phyloP scores from a whole-genome alignment of 805 yeast genomes.

The Teunomyces cretensis region DNA sequence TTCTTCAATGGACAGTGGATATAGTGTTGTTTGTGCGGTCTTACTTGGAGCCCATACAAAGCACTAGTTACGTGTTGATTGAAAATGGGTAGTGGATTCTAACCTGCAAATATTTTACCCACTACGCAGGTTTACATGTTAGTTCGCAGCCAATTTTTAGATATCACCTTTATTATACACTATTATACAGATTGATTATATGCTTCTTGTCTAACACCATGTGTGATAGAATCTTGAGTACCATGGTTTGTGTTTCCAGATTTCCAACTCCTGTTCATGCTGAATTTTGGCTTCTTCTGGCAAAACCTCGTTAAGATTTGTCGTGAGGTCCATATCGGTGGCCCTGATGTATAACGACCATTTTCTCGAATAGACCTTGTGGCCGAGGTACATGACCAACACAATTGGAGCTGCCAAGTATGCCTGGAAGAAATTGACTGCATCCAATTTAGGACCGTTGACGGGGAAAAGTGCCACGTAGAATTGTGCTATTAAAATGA shows the following conservation, averaged over 20 bases:
- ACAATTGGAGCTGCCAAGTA: constrained; percentile 24
- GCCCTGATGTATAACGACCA: constrained; percentile 15
- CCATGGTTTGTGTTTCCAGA: constrained; percentile 30
- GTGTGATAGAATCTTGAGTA: constrained; percentile 29
- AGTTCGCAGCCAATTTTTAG: constrained; percentile 1
- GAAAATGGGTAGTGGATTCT: neutral
- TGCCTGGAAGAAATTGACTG: constrained; percentile 18
- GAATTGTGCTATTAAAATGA: constrained; percentile 42
- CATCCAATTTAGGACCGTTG: constrained; percentile 22
- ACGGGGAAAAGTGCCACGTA: constrained; percentile 41
- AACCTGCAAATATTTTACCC: neutral
- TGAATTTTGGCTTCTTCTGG: constrained; percentile 51
- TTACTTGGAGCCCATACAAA: neutral
- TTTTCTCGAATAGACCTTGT: constrained; percentile 23
- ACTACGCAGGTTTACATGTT: neutral
- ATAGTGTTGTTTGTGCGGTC: neutral
- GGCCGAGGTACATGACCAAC: constrained; percentile 20
- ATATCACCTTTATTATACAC: neutral
- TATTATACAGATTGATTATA: neutral
- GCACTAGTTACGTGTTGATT: constrained; percentile 1
- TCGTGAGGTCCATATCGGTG: constrained; percentile 11
- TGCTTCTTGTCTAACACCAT: constrained; percentile 31
- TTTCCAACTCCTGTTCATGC: constrained; percentile 25
- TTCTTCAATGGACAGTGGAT: constrained; percentile 6
- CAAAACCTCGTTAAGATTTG: constrained; percentile 33